These are phyloP conservation scores for Talaromyces rugulosus DNA, from an alignment of 2,329 filamentous ascomycete genomes.

Conservation along the genomic window DNA sequence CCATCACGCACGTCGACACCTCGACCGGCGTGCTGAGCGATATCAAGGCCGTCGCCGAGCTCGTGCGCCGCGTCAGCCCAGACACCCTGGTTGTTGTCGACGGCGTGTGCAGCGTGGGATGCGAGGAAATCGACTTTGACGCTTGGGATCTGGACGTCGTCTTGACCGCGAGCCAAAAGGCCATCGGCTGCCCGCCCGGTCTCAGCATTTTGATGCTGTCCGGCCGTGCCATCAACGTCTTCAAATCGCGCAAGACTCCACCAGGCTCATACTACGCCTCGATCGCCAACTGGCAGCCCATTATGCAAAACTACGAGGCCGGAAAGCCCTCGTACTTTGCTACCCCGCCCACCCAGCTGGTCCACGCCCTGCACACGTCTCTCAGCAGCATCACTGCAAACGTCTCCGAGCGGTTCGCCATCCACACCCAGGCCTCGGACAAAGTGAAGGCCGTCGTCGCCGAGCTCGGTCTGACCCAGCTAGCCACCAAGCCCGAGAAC, in stretches of 20 bases:
- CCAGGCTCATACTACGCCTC: constrained; percentile 90
- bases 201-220: constrained; percentile 94
- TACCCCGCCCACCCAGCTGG: constrained; percentile 88
- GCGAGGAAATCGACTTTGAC: constrained; percentile 94
- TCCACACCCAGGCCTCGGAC: constrained; percentile 74
- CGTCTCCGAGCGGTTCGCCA: constrained; percentile 75
- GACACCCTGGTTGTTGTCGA: constrained; percentile 90
- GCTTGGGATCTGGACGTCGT: constrained; percentile 91
- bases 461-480: constrained; percentile 78
- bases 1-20: constrained; percentile 95
- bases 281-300: constrained; percentile 95
- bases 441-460: constrained; percentile 79
- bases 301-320: constrained; percentile 99
- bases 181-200: constrained; percentile 90
- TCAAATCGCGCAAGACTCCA: constrained; percentile 75
- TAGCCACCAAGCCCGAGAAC: constrained; percentile 79
- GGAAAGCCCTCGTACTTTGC: constrained; percentile 98
- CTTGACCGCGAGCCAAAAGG: constrained; percentile 93
- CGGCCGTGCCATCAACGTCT: constrained; percentile 74
- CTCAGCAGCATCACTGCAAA: constrained; percentile 79
- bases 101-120: constrained; percentile 94
- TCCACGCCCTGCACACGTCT: constrained; percentile 87
- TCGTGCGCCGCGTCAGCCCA: constrained; percentile 81
- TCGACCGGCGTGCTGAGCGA: constrained; percentile 94
- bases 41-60: constrained; percentile 74